Evolutionary conservation across 2,329 filamentous ascomycete species (phyloP).

Genomic region (Thielaviopsis punctulata): DNA sequence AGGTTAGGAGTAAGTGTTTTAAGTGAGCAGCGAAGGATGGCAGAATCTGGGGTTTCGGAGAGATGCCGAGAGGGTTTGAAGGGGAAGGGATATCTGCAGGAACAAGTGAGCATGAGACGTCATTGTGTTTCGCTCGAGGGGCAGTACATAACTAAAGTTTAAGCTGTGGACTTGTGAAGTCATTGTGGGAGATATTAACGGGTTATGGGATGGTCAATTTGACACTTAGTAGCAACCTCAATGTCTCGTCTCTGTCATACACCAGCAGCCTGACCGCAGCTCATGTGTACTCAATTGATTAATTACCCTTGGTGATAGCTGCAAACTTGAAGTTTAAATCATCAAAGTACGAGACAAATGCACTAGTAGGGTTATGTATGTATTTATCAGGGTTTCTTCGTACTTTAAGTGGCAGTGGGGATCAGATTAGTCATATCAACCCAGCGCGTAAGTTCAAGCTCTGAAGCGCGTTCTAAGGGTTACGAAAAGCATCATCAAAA

Average conservation of each 20-base stretch:
- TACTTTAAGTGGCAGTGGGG: background rate
- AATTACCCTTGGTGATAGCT: too few relatives aligned
- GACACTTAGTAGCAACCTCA: too few relatives aligned
- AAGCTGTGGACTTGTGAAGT: too few relatives aligned
- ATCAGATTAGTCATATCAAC: background rate
- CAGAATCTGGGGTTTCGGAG: background rate
- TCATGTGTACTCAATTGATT: too few relatives aligned
- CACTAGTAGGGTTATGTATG: background rate
- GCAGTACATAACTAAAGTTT: too few relatives aligned
- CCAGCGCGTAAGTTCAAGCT: background rate
- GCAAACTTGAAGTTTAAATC: too few relatives aligned
- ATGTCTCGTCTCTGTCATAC: too few relatives aligned
- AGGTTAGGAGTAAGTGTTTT: background rate
- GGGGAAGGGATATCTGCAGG: background rate
- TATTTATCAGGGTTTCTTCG: background rate
- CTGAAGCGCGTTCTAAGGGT: background rate
- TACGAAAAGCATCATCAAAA: background rate
- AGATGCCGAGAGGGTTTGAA: background rate
- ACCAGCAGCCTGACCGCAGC: too few relatives aligned
- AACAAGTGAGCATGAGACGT: background rate
- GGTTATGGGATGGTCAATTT: too few relatives aligned
- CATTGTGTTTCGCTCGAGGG: too few relatives aligned
- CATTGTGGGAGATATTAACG: too few relatives aligned
- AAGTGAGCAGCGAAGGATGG: too few relatives aligned
- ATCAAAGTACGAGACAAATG: background rate